Evolutionary conservation across 75 land plant genomes (phyloP), one percentile per base, ranked within the genome.

Genomic region (Cryptomeria japonica): DNA sequence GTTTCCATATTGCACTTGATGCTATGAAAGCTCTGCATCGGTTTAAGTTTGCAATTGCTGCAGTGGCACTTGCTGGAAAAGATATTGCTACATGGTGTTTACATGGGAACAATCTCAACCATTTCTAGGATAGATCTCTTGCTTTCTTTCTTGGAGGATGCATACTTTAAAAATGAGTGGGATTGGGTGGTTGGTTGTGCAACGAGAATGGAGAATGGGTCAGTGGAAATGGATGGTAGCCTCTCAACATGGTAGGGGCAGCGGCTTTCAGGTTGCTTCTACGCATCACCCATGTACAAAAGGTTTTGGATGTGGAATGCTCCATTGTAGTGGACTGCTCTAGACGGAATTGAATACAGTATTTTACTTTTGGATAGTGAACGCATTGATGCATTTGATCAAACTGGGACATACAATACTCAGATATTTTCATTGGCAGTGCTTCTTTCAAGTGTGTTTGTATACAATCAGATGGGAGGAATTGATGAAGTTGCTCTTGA

Each of bases 401-500:
- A 98, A 94, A 98, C 99, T 91, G 99, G 99, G 11, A 98, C 99
- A 61, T 97, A 98, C 89, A 98, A 99, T 86, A 98, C 95, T 14
- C 97, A 98, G 89, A 98, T 98, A 55, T 98, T 98, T 85, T 98
- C 99, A 7, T 88, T 98, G 88, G 99, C 99, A 51, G 97, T 98
- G 36, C 95, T 98, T 12, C 90, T 98, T 75, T 98, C 99, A 15
- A 98, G 99, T 88, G 94, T 98, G 99, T 98, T 98, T 80, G 92
- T 98, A 8, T 98, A 98, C 91, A 98, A 98, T 76, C 99, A 98
- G 99, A 97, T 98, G 99, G 99, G 99, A 88, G 99, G 99, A 56
- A 98, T 98, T 83, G 99, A 98, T 92, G 99, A 98, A 86, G 95
- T 99, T 68, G 97, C 99, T 38, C 90, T 98, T 75, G 99, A 98